These are phyloP conservation scores for Colletotrichum sp. DNA, from an alignment of 2,329 filamentous ascomycete genomes.

Conservation along the genomic window DNA sequence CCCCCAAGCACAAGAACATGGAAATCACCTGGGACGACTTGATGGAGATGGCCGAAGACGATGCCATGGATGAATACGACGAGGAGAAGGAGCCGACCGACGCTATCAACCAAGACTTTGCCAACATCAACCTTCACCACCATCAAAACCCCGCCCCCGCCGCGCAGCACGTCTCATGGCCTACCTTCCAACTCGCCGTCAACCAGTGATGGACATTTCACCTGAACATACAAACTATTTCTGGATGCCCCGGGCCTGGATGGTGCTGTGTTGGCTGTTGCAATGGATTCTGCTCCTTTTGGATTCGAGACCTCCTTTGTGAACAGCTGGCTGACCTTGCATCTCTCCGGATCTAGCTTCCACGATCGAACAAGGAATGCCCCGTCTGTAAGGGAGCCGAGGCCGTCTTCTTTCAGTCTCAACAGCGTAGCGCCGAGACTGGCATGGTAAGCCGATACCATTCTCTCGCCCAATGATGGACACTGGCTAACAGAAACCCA, in stretches of 20 bases:
- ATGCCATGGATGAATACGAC: constrained; percentile 42
- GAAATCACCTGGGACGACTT: constrained; percentile 18
- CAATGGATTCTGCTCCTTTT: constrained; percentile 23
- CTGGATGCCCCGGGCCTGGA: background rate
- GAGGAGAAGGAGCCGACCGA: constrained; percentile 33
- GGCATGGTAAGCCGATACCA: constrained; percentile 79
- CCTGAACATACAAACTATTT: background rate
- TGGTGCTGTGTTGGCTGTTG: constrained; percentile 11
- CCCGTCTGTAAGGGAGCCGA: constrained; percentile 85
- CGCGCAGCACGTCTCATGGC: constrained; percentile 7
- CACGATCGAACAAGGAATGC: constrained; percentile 85
- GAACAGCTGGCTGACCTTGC: constrained; percentile 46
- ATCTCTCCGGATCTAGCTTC: constrained; percentile 71
- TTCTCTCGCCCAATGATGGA: background rate
- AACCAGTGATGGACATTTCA: background rate
- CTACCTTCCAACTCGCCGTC: constrained; percentile 14
- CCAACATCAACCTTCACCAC: background rate
- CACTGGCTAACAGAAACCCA: constrained; percentile 40
- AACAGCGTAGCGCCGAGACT: constrained; percentile 94
- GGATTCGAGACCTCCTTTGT: constrained; percentile 20
- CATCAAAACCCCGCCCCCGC: background rate
- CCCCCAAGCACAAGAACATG: background rate
- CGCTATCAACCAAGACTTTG: constrained; percentile 2
- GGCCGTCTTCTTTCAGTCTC: constrained; percentile 98
- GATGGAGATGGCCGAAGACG: constrained; percentile 30